Evolutionary conservation across 2,329 filamentous ascomycete species (phyloP), one percentile per base, ranked within the genome.

Genomic region (Aplosporella prunicola): DNA sequence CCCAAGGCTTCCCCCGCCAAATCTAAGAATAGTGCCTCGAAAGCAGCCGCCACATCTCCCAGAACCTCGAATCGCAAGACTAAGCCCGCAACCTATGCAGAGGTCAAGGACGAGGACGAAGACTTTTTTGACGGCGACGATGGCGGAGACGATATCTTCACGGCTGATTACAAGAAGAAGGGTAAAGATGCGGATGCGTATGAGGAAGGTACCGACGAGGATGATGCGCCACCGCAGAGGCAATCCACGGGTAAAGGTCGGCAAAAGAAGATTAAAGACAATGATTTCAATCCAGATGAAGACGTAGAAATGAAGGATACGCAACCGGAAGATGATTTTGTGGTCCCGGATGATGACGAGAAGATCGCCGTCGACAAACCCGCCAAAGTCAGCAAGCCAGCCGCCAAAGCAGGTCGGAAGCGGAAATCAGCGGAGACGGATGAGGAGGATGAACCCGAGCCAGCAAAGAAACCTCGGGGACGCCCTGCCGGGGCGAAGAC

Each of bases 71-170:
- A 52, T 8, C 51, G 62, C 35, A 50, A 52, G 34, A 69, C 67
- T 54, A 64, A 65, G 43, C 54, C 50, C 8, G 58, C 62, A 40
- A 63, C 59, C 47, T 56, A 53, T 55, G 57, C 43, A 40, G 43
- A 51, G 45, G 45, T 81, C 46, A 74, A 84, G 14, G 80, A 83
- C 36, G 79, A 78, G 22, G 69, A 73, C 5, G 76, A 84, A 13
- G 52, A 57, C 17, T 59, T 58, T 45, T 49, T 54, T 5, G 56
- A 65, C 28, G 53, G 63, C 33, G 62, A 65, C 32, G 79, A 74
- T 29, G 70, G 62, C 3, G 81, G 75, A n/a, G 82, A 86, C 46
- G 88, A 94, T 49, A 87, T 94, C 14, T 88, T 88, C 58, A 82
- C 80, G 10, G 79, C 81, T 4, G 78, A 84, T 45, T 72, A 71